Percentiles rank a stretch among this genome's conserved stretches.
These are phyloP conservation scores for Balakata baccata DNA, from an alignment of 345 rosid species.

Conservation along the genomic window DNA sequence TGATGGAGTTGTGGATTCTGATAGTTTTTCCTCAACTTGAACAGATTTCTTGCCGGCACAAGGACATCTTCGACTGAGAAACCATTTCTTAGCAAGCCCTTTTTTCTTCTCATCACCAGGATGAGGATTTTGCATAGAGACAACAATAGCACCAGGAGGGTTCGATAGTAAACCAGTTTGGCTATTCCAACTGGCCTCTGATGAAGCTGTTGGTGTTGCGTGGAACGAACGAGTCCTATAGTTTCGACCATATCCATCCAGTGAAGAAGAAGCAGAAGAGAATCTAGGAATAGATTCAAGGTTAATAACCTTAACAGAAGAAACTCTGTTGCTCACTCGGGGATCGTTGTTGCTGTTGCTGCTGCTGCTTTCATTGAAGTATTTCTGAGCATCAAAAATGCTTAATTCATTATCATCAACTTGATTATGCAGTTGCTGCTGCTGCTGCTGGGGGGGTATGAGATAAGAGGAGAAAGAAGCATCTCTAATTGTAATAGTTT, in stretches of 20 bases:
- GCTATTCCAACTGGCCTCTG: constrained; percentile 93
- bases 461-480: constrained; percentile 23
- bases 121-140: constrained; percentile 36
- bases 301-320: constrained; percentile 29
- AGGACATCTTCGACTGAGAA: constrained; percentile 60
- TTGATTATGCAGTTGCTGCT: constrained; percentile 11
- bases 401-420: constrained; percentile 58
- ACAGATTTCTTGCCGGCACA: constrained; percentile 62
- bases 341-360: constrained; percentile 19
- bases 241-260: constrained; percentile 42
- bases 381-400: constrained; percentile 66
- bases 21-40: constrained; percentile 49
- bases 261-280: constrained; percentile 51
- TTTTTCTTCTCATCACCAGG: constrained; percentile 19
- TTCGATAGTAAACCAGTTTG: constrained; percentile 62
- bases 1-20: constrained; percentile 33
- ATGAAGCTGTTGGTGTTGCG: constrained; percentile 65
- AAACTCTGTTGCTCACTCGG: constrained; percentile 33
- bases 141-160: constrained; percentile 54
- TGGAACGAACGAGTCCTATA: constrained; percentile 44
- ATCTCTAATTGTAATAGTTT: constrained; percentile 1
- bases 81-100: constrained; percentile 39
- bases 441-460: constrained; percentile 7
- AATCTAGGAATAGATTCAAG: constrained; percentile 37
- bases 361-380: constrained; percentile 48